Base-by-base conservation (phyloP, 371 early-diverging fungal genomes). In the Sanchytrium tribonematis region DNA sequence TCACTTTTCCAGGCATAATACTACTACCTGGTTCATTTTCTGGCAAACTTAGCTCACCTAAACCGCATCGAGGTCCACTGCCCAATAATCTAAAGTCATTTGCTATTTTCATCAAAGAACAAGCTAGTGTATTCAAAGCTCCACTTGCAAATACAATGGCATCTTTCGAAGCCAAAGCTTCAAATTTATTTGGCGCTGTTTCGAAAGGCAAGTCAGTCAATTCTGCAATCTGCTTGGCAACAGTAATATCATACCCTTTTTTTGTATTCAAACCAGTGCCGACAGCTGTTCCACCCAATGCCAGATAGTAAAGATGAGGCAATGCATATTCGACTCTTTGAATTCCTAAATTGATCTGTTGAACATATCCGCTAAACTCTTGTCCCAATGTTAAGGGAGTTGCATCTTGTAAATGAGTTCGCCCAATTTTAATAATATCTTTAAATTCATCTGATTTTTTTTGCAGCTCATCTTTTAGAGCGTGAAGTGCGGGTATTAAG, bases 21-120 rank as follows among this genome's bases (percentile, higher is more conserved):
- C 93, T 92, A 31, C 91, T 90, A 68, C 96, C 96, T 66, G 96
- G 96, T 77, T 95, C 96, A 77, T 94, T 95, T 78, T 91, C 94
- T 66, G 94, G 94, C 71, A 95, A 81, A 71, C 76, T 77, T 68
- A 95, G 80, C 79, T 95, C 96, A 68, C 93, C 94, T 12, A 94
- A 80, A 69, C 96, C 96, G 78, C 93, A 95, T 66, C 96, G 87
- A 66, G 96, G 96, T 0, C 96, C 96, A 27, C 92, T 92, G 22
- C 79, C 78, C 17, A 92, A 83, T 70, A 88, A 81, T 28, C 96
- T 86, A 71, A 95, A 91, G 75, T 95, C 96, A 79, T 90, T 92
- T 75, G 91, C 96, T 73, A 95, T 91, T 83, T 95, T 95, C 85
- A 88, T 90, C 72, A 95, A 81, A n/a, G 93, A 93, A 30, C 86